These are phyloP conservation scores for Plasmodium relictum DNA, from an alignment of 169 alveolate genomes.

Conservation along the genomic window DNA sequence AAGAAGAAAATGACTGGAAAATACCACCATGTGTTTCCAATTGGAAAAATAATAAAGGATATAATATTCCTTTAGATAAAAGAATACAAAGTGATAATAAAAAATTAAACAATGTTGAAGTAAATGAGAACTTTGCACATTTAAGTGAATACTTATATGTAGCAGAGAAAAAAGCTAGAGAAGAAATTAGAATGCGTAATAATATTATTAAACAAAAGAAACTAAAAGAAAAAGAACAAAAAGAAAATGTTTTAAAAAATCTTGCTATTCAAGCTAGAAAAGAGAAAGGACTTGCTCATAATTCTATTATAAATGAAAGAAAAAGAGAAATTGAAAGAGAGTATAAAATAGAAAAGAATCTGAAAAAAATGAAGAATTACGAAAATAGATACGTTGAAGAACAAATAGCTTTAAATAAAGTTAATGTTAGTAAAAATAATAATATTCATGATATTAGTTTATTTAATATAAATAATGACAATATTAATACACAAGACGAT, in stretches of 20 bases:
- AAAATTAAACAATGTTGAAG: slow-evolving; percentile 91
- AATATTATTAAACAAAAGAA: slow-evolving; percentile 91
- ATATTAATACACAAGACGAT: slow-evolving; percentile 11
- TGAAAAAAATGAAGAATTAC: slow-evolving; percentile 78
- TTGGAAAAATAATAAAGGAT: slow-evolving; percentile 98
- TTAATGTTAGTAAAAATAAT: slow-evolving; percentile 50
- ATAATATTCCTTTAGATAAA: slow-evolving; percentile 97
- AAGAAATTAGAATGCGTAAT: slow-evolving; percentile 96
- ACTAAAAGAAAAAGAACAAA: slow-evolving; percentile 91
- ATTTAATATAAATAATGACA: slow-evolving; percentile 40
- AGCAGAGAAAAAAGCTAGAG: slow-evolving; percentile 97
- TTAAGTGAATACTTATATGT: slow-evolving; percentile 94
- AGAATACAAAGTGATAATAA: slow-evolving; percentile 98
- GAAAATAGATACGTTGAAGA: slow-evolving; percentile 72
- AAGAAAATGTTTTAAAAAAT: slow-evolving; percentile 92
- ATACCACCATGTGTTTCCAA: slow-evolving; percentile 98
- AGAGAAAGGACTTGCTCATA: slow-evolving; percentile 82
- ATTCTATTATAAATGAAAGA: slow-evolving; percentile 78
- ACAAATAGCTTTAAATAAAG: slow-evolving; percentile 53
- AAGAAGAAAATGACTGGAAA: slow-evolving; percentile 97
- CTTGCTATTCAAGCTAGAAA: slow-evolving; percentile 93
- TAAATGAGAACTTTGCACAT: slow-evolving; percentile 95
- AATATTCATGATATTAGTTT: slow-evolving; percentile 66
- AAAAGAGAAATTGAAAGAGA: slow-evolving; percentile 89
- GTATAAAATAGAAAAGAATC: slow-evolving; percentile 84